Conservation (phyloP, 2,329 filamentous ascomycete species). For the Escovopsis sp. region DNA sequence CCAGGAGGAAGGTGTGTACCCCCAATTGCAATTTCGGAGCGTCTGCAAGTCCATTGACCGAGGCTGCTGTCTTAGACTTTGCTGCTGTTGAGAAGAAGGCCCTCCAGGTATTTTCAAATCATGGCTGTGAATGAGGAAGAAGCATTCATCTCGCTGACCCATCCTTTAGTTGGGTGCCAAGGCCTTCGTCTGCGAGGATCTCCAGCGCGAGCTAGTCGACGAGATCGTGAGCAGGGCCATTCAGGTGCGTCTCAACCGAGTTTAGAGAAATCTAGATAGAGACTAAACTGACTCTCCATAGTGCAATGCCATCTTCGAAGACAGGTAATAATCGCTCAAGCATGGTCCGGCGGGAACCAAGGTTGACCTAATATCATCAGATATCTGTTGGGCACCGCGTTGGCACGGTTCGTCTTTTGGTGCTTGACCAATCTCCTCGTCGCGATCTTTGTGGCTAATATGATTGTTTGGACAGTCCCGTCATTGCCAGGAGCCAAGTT, state of each 20-base stretch:
- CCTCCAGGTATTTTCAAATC: conserved; percentile 2
- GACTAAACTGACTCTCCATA: not conserved
- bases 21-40: too few relatives aligned
- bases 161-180: conserved; percentile 14
- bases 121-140: too few relatives aligned
- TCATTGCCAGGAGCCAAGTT: conserved; percentile 43
- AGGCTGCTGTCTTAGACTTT: conserved; percentile 31
- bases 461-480: conserved; percentile 21
- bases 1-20: conserved; percentile 37
- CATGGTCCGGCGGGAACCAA: too few relatives aligned
- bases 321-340: conserved; percentile 13
- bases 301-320: conserved; percentile 45
- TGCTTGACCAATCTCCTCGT: too few relatives aligned
- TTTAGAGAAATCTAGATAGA: not conserved
- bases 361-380: not conserved
- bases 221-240: conserved; percentile 64
- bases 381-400: conserved; percentile 32
- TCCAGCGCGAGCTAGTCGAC: conserved; percentile 58
- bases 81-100: conserved; percentile 57
- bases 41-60: conserved; percentile 4
- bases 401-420: conserved; percentile 30
- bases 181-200: conserved; percentile 40
- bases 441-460: too few relatives aligned
- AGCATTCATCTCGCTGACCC: too few relatives aligned
- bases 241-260: conserved; percentile 30